A percentile compares a stretch with the other conserved stretches of the same genome.
Conservation (phyloP, 2,329 filamentous ascomycete species). For the Epichloe glyceriae region DNA sequence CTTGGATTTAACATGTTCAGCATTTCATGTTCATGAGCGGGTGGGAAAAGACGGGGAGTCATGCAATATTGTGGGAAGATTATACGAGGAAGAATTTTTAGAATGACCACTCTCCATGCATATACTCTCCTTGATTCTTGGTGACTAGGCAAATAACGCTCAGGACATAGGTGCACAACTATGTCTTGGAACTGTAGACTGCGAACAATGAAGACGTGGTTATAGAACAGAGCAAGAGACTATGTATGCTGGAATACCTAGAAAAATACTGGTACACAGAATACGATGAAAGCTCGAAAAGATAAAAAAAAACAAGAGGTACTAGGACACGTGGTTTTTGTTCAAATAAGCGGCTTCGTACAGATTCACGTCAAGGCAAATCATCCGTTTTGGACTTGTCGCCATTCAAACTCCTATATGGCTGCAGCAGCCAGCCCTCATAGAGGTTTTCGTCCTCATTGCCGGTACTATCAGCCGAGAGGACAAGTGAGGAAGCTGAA, state of each 20-base stretch:
- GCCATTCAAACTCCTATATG: constrained; percentile 21
- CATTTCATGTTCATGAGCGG: background rate
- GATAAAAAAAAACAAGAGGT: background rate
- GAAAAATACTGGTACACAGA: background rate
- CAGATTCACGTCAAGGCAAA: constrained; percentile 13
- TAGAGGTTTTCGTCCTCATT: constrained; percentile 21
- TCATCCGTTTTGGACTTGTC: constrained; percentile 21
- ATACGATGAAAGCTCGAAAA: background rate
- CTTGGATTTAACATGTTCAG: background rate
- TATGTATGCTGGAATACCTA: background rate
- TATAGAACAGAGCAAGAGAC: too few relatives aligned
- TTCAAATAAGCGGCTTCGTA: background rate
- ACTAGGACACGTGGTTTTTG: background rate
- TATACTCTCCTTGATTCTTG: background rate
- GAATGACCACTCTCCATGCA: background rate
- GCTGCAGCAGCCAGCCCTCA: constrained; percentile 25
- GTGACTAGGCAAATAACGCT: background rate
- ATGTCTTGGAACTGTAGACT: background rate
- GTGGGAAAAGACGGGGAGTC: background rate
- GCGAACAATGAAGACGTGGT: too few relatives aligned
- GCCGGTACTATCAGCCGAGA: constrained; percentile 19
- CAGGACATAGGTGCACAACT: background rate
- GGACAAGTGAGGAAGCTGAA: constrained; percentile 16
- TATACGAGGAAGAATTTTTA: background rate
- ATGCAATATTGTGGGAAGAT: background rate